Base-by-base conservation (phyloP, 2,329 filamentous ascomycete genomes). In the Calonectria multiphialidica region DNA sequence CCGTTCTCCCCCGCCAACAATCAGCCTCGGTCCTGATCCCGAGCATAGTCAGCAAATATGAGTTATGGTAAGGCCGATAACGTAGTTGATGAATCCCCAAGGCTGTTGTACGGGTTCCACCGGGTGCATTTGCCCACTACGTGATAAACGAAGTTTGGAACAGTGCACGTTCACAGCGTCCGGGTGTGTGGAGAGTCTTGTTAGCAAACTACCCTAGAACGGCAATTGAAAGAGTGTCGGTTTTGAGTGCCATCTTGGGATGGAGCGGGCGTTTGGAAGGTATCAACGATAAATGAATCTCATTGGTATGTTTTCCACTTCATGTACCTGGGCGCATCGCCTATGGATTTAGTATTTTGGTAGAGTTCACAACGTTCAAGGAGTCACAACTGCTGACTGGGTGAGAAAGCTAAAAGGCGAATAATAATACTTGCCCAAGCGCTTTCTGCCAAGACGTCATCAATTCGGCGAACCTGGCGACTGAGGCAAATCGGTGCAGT, bases 11-110 rank as follows among this genome's bases (percentile, higher is more conserved):
- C 42, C n/a, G n/a, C n/a, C 45, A 40, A 30, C 42, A 44, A 35
- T n/a, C 67, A 79, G 73, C 78, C 78, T 79, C 78, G 78, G 78
- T 63, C 73, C 76, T 72, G 47, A 49, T 62, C 62, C 76, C 72
- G 75, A 75, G 62, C 15, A 25, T 28, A 57, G 35, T 65, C 66
- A 28, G 53, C 70, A 21, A 28, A 45, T 23, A 35, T 18, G 25
- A 40, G 28, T 30, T 55, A 28, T 28, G 40, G 45, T 37, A 16
- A 2, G 15, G 7, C 2, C 23, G 18, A 16, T 4, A 16, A 28
- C 5, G 16, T 10, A 16, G 50, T 57, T 59, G 44, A 64, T 70
- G 49, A 37, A 47, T 55, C 35, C 33, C 42, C 45, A 42, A 30
- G 21, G 30, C 59, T 76, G 49, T 70, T 10, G n/a, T 21, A 73